Evolutionary conservation across 306 rosid species (phyloP), one percentile per base, ranked within the genome.

Genomic region (Trifolium subterraneum): DNA sequence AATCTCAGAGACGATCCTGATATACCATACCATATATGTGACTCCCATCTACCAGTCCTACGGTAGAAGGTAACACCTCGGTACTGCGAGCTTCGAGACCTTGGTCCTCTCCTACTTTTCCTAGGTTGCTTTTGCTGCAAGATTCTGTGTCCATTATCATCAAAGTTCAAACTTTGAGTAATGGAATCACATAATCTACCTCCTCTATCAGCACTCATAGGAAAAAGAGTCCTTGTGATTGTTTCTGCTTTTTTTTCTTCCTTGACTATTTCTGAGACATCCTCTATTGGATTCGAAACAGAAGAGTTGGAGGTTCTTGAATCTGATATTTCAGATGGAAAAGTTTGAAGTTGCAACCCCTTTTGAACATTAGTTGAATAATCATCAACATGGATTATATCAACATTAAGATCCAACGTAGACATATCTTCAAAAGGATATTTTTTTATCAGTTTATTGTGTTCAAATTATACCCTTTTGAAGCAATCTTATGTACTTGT

Each of bases 31-130:
- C 97, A 92, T 65, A 92, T 92, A 77, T 92, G 97, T 35, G 97
- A 92, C 72, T 92, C 97, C 97, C 97, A 92, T 72, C 97, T 70
- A 35, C 97, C 97, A 33, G 97, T 92, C 45, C 97, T 83, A 31
- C 97, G 88, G 70, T 92, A 89, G 73, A 85, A 92, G 78, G 97
- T 92, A 52, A 92, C 97, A 23, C 97, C 97, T 0, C 97, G 84
- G 60, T 82, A 92, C 86, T 92, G 91, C 0, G 97, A 92, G 83
- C 97, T 92, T 18, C 97, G 83, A 16, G 97, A 89, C 86, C 88
- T 80, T 1, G 97, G 97, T 31, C 97, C 97, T 31, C 97, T 54
- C 25, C 97, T 86, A 44, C 85, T 84, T 80, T 88, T 92, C 82
- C 76, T 86, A 33, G 67, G 76, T 65, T 45, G 61, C 78, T 80